phyloP scores from a whole-genome alignment of 345 rosid species.

The Salix dunnii region DNA sequence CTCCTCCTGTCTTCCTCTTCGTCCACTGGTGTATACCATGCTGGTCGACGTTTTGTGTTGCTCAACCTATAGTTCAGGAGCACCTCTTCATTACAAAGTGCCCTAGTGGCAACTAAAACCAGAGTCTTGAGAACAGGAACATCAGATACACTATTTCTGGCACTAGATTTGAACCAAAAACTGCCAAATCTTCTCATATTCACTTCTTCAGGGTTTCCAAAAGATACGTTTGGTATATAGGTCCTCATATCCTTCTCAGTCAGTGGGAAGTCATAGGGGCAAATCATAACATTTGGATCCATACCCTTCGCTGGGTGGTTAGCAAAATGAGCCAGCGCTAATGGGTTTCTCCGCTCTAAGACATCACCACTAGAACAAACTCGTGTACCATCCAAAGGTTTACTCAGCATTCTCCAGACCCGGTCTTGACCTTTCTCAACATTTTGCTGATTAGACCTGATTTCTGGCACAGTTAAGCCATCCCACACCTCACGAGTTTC shows the following conservation, averaged over 20 bases:
- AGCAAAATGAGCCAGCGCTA: conserved; percentile 78
- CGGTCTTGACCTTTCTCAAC: conserved; percentile 53
- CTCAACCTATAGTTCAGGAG: conserved; percentile 73
- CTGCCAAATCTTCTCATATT: conserved; percentile 63
- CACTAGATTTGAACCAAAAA: conserved; percentile 59
- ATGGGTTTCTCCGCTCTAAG: conserved; percentile 79
- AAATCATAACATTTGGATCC: conserved; percentile 80
- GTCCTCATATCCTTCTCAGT: conserved; percentile 57
- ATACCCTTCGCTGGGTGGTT: conserved; percentile 67
- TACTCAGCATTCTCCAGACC: conserved; percentile 68
- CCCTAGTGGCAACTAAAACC: conserved; percentile 74
- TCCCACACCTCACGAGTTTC: conserved; percentile 63
- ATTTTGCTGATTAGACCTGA: conserved; percentile 19
- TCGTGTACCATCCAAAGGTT: conserved; percentile 48
- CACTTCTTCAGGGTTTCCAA: conserved; percentile 50
- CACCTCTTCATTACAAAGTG: conserved; percentile 67
- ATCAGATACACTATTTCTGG: conserved; percentile 20
- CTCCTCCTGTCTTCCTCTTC: conserved; percentile 78
- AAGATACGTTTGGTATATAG: conserved; percentile 66
- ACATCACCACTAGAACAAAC: conserved; percentile 31
- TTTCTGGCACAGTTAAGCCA: conserved; percentile 32
- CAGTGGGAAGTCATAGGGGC: conserved; percentile 79
- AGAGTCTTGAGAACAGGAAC: conserved; percentile 54
- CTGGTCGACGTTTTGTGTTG: conserved; percentile 53
- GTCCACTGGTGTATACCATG: conserved; percentile 70